These are phyloP conservation scores for Aspergillus bridgeri DNA, from an alignment of 495 filamentous ascomycete genomes.

Conservation along the genomic window DNA sequence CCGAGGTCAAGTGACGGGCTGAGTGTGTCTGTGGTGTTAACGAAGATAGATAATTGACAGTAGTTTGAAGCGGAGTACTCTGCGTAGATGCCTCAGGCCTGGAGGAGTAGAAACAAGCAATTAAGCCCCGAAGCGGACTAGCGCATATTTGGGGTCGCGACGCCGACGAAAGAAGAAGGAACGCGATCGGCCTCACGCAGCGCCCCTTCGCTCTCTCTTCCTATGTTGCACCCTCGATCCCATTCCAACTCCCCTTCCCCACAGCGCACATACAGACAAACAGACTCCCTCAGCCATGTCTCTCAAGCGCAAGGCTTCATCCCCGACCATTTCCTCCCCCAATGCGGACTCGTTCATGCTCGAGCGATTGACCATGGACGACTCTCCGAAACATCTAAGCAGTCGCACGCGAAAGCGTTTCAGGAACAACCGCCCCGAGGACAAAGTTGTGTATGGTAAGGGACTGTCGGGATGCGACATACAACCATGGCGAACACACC, in stretches of 20 bases:
- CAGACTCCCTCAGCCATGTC: conserved; percentile 45
- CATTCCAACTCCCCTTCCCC: neutral
- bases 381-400: conserved; percentile 40
- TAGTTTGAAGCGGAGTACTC: too few species aligned
- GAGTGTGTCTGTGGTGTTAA: too few species aligned
- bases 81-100: too few species aligned
- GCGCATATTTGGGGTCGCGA: conserved; percentile 17
- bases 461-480: neutral
- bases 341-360: conserved; percentile 27
- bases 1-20: too few species aligned
- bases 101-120: too few species aligned
- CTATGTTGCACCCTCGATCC: too few species aligned
- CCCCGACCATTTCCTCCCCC: conserved; percentile 30
- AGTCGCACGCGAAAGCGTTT: conserved; percentile 53
- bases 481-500: neutral
- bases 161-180: neutral
- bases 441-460: conserved; percentile 46
- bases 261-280: neutral
- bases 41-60: too few species aligned
- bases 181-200: too few species aligned
- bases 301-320: conserved; percentile 52
- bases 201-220: too few species aligned
- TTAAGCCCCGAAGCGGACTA: conserved; percentile 21
- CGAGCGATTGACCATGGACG: conserved; percentile 22
- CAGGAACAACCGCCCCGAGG: conserved; percentile 46